Conservation (phyloP, 768 basidiomycete genomes). For the Epithele typhae region DNA sequence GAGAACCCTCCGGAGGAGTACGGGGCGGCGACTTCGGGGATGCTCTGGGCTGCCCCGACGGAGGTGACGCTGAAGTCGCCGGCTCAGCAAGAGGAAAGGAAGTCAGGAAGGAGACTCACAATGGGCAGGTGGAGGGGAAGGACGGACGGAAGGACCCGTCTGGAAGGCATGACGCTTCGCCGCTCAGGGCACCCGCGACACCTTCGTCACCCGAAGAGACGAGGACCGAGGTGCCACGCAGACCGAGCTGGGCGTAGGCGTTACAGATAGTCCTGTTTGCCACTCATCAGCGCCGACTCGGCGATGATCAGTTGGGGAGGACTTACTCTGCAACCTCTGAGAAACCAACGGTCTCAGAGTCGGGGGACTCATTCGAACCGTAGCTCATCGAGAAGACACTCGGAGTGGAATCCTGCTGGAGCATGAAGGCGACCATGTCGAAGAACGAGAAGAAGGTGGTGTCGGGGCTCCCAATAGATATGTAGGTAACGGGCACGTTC, state of each 20-base stretch:
- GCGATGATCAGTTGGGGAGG: no score
- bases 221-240: conserved; percentile 30
- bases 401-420: conserved; percentile 17
- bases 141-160: conserved; percentile 27
- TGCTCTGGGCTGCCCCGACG: conserved; percentile 27
- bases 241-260: conserved; percentile 29
- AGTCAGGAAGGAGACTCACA: conserved; percentile 12
- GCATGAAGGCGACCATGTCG: conserved; percentile 25
- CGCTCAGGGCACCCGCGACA: conserved; percentile 23
- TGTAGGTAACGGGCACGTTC: conserved; percentile 27
- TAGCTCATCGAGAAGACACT: conserved; percentile 30
- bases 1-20: conserved; percentile 33
- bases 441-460: conserved; percentile 26
- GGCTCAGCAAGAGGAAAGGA: no score
- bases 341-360: conserved; percentile 14
- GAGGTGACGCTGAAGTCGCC: conserved; percentile 25
- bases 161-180: conserved; percentile 16
- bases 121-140: conserved; percentile 32
- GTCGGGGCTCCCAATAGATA: conserved; percentile 26
- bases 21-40: conserved; percentile 22
- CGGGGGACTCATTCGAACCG: conserved; percentile 25
- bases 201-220: conserved; percentile 35
- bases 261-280: conserved; percentile 27
- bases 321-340: conserved; percentile 22
- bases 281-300: no score